Evolutionary conservation across 768 basidiomycete species (phyloP).

Genomic region (Candolleomyces aberdarensis): DNA sequence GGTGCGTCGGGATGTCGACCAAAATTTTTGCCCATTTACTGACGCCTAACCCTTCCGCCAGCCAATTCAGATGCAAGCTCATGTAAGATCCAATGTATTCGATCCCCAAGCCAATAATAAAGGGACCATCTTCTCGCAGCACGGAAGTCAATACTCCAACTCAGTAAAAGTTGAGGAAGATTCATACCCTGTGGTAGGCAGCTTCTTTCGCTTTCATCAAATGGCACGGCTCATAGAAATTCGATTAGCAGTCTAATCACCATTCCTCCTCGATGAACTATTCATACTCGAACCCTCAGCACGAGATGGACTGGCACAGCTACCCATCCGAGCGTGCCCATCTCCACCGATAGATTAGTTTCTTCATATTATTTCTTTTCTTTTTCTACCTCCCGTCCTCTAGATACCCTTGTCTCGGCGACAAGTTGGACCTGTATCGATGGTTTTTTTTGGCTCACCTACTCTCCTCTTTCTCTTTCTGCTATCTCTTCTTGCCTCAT

Average conservation of each 20-base stretch:
- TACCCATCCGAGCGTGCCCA: conserved; percentile 66
- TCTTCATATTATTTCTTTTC: neutral
- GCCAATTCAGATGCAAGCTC: conserved; percentile 67
- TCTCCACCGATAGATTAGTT: conserved; percentile 48
- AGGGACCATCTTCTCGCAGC: conserved; percentile 40
- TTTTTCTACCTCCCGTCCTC: neutral
- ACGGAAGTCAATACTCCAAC: conserved; percentile 39
- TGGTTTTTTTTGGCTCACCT: neutral
- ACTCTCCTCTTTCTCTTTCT: neutral
- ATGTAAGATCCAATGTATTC: conserved; percentile 39
- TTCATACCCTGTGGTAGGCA: conserved; percentile 44
- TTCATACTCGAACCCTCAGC: conserved; percentile 42
- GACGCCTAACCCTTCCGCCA: conserved; percentile 30
- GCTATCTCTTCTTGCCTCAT: neutral
- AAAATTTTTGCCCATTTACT: too few species aligned
- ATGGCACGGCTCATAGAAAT: neutral
- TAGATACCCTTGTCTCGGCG: conserved; percentile 8
- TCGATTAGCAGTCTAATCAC: conserved; percentile 10
- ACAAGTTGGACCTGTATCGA: neutral
- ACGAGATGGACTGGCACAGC: conserved; percentile 57
- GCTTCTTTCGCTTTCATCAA: neutral
- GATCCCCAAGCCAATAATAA: conserved; percentile 40
- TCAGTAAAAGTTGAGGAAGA: conserved; percentile 71
- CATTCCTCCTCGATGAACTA: conserved; percentile 16
- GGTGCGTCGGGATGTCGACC: conserved; percentile 39